phyloP scores from a whole-genome alignment of 2,329 filamentous ascomycete species.

The Botryotinia narcissicola region DNA sequence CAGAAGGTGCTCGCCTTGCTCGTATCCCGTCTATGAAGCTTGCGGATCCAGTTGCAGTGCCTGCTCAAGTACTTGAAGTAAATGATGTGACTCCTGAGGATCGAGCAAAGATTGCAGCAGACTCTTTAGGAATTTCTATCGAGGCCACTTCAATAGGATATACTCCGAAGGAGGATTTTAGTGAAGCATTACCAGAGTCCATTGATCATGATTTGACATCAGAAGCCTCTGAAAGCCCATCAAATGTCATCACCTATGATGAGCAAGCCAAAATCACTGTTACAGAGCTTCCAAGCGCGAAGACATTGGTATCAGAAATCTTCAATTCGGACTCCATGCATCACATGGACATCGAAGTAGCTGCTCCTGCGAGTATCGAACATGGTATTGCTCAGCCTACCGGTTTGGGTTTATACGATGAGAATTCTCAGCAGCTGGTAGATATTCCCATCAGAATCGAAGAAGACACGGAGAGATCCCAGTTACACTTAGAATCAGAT shows the following conservation, averaged over 20 bases:
- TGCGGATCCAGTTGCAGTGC: not conserved
- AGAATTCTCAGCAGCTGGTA: constrained; percentile 2
- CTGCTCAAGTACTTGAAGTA: constrained; percentile 1
- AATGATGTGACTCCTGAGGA: not conserved
- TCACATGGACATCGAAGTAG: not conserved
- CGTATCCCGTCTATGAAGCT: constrained; percentile 23
- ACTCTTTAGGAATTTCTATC: constrained; percentile 33
- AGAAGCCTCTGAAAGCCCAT: constrained; percentile 11
- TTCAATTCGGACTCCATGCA: not conserved
- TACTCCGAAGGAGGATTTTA: constrained; percentile 25
- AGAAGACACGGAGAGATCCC: not conserved
- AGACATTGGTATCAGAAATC: not conserved
- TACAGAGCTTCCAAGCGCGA: not conserved
- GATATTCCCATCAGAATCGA: constrained; percentile 16
- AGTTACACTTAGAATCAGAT: not conserved
- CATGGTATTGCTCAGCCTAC: not conserved
- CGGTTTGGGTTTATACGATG: not conserved
- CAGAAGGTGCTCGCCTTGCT: constrained; percentile 44
- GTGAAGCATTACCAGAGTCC: not conserved
- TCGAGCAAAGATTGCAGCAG: constrained; percentile 6
- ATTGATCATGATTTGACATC: constrained; percentile 23
- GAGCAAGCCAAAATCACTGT: not conserved
- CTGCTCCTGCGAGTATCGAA: not conserved
- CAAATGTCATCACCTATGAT: not conserved
- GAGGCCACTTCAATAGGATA: constrained; percentile 28